phyloP scores from a whole-genome alignment of 805 yeast species.

The Hanseniaspora nectarophila region DNA sequence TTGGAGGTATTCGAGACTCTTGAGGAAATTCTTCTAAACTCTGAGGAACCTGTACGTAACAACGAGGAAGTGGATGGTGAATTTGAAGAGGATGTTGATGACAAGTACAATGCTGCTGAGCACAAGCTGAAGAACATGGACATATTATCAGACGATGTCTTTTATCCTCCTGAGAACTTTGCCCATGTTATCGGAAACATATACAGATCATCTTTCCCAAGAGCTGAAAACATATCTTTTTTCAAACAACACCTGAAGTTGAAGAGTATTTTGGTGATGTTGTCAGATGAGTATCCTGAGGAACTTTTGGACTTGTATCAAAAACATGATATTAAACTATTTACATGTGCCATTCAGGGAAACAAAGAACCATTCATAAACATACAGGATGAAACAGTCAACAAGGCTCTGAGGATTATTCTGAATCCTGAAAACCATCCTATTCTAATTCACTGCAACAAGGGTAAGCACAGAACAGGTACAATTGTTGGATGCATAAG shows the following conservation, averaged over 20 bases:
- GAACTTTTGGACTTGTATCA: conserved; percentile 57
- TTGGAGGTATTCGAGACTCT: background rate
- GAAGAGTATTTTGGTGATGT: conserved; percentile 66
- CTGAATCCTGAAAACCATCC: conserved; percentile 84
- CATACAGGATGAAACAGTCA: conserved; percentile 53
- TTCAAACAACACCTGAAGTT: conserved; percentile 44
- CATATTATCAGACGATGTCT: conserved; percentile 17
- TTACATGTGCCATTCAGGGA: conserved; percentile 87
- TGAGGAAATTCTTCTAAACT: background rate
- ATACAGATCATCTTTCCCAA: conserved; percentile 83
- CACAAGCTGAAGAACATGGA: conserved; percentile 18
- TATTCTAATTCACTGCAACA: conserved; percentile 80
- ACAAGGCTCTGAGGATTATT: conserved; percentile 70
- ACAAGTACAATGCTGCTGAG: conserved; percentile 21
- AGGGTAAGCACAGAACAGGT: conserved; percentile 96
- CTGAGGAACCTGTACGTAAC: conserved; percentile 2
- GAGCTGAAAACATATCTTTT: conserved; percentile 67
- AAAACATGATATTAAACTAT: conserved; percentile 51
- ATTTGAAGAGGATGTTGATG: conserved; percentile 23
- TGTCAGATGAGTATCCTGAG: conserved; percentile 83
- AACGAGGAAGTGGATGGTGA: conserved; percentile 4
- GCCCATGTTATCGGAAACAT: conserved; percentile 67
- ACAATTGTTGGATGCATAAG: conserved; percentile 89
- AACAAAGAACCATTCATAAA: conserved; percentile 91
- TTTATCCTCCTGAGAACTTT: conserved; percentile 77